A percentile compares a stretch with the other conserved stretches of the same genome.
Evolutionary conservation across 495 filamentous ascomycete genomes (phyloP).

Genomic region (Penicillium tannophilum): DNA sequence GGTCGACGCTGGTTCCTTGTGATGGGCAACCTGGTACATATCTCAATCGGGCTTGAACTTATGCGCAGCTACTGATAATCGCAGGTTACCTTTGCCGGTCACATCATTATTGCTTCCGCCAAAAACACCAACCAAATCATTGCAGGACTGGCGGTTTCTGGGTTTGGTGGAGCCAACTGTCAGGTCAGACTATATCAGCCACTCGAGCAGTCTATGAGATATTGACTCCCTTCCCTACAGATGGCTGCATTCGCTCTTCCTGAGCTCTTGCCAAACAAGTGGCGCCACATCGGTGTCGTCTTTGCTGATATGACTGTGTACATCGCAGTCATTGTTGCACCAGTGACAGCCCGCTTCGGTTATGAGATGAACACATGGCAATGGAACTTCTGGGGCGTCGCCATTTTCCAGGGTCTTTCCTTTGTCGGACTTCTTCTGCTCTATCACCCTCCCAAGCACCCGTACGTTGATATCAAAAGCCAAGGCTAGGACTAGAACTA

Average conservation of each 20-base stretch:
- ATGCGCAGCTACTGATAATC: background rate
- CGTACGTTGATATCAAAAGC: constrained; percentile 12
- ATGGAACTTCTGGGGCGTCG: constrained; percentile 31
- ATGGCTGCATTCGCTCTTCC: constrained; percentile 32
- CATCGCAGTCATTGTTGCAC: constrained; percentile 29
- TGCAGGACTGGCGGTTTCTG: constrained; percentile 24
- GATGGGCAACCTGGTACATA: constrained; percentile 25
- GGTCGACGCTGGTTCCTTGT: constrained; percentile 33
- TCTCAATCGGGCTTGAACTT: background rate
- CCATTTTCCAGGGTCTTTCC: constrained; percentile 29
- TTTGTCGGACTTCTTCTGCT: constrained; percentile 25
- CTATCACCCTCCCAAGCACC: constrained; percentile 29
- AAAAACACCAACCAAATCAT: constrained; percentile 28
- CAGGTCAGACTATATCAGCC: constrained; percentile 13
- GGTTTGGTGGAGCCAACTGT: constrained; percentile 30
- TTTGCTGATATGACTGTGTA: constrained; percentile 31
- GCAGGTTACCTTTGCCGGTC: constrained; percentile 27
- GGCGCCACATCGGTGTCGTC: constrained; percentile 30
- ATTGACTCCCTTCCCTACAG: constrained; percentile 9
- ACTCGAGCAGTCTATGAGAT: background rate
- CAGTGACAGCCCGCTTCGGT: constrained; percentile 28
- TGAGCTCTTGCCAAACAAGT: constrained; percentile 32
- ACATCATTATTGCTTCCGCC: constrained; percentile 26
- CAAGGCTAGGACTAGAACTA: background rate
- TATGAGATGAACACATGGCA: constrained; percentile 25